Percentiles rank a stretch among this genome's conserved stretches.
These are phyloP conservation scores for Eragrostis tef DNA, from an alignment of 202 grass and related monocot genomes.

Conservation along the genomic window DNA sequence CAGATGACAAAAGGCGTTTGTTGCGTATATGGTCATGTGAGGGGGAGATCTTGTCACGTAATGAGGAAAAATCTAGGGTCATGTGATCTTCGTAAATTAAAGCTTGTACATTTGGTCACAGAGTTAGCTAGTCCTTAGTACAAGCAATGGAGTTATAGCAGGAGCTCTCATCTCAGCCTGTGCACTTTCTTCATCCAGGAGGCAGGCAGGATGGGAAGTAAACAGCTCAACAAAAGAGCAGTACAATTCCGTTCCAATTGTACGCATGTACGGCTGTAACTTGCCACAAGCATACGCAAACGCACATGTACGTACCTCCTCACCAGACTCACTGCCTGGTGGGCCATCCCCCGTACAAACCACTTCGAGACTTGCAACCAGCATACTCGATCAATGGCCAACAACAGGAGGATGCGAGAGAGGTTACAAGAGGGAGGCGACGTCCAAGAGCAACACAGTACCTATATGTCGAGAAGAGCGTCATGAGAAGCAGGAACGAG, in stretches of 20 bases:
- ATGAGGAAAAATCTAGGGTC: not conserved
- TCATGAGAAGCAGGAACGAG: too few species aligned
- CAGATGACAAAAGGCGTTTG: too few species aligned
- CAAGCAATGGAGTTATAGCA: too few species aligned
- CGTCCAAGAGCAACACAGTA: too few species aligned
- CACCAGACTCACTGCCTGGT: not conserved
- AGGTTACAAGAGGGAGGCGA: too few species aligned
- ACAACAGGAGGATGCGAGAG: too few species aligned
- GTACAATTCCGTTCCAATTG: not conserved
- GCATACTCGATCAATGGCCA: too few species aligned
- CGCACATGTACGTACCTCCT: too few species aligned
- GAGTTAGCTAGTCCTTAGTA: too few species aligned
- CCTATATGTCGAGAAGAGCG: too few species aligned
- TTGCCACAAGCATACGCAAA: conserved; percentile 4
- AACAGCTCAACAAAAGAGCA: not conserved
- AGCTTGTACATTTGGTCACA: not conserved
- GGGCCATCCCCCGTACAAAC: not conserved
- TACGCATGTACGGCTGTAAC: not conserved
- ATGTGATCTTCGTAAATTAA: not conserved
- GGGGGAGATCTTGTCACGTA: not conserved
- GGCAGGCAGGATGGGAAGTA: not conserved
- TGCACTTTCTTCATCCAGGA: not conserved
- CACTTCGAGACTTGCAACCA: not conserved
- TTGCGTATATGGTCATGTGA: not conserved
- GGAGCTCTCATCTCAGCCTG: too few species aligned